Evolutionary conservation across 768 basidiomycete species (phyloP).

Genomic region (Podaxis carcinomalis): DNA sequence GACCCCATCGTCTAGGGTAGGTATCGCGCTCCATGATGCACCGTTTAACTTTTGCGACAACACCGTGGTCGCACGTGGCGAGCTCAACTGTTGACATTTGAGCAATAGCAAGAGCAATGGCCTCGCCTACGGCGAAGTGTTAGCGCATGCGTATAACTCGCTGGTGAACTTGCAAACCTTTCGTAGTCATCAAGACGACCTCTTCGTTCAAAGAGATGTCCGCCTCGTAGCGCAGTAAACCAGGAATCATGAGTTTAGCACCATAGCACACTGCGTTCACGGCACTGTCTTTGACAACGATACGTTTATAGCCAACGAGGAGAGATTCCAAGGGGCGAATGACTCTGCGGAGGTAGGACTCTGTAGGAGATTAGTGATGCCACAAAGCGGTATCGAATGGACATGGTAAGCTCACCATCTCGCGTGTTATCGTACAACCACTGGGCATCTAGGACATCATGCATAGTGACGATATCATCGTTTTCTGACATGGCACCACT

Average conservation of each 20-base stretch:
- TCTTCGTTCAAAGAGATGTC: conserved; percentile 95
- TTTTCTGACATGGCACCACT: conserved; percentile 97
- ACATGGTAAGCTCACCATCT: conserved; percentile 59
- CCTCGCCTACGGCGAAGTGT: conserved; percentile 56
- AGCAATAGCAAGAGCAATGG: conserved; percentile 90
- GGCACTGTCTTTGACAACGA: conserved; percentile 98
- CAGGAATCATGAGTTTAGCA: conserved; percentile 99
- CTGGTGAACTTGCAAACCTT: conserved; percentile 46
- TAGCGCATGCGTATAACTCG: conserved; percentile 7
- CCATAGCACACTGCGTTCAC: conserved; percentile 99
- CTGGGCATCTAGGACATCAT: conserved; percentile 98
- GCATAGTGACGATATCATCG: conserved; percentile 99
- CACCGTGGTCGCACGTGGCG: conserved; percentile 96
- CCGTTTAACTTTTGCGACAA: conserved; percentile 98
- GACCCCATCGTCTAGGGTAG: conserved; percentile 96
- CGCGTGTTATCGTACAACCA: conserved; percentile 98
- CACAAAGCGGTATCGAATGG: neutral
- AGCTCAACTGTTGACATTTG: conserved; percentile 99
- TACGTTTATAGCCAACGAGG: conserved; percentile 94
- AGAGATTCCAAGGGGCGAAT: conserved; percentile 93
- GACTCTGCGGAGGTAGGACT: conserved; percentile 93
- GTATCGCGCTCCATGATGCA: conserved; percentile 99
- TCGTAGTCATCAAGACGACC: conserved; percentile 97
- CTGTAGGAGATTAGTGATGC: conserved; percentile 34
- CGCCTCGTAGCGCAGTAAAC: conserved; percentile 91